Conservation (phyloP, 441 rosid species). For the Pelargonium australe region DNA sequence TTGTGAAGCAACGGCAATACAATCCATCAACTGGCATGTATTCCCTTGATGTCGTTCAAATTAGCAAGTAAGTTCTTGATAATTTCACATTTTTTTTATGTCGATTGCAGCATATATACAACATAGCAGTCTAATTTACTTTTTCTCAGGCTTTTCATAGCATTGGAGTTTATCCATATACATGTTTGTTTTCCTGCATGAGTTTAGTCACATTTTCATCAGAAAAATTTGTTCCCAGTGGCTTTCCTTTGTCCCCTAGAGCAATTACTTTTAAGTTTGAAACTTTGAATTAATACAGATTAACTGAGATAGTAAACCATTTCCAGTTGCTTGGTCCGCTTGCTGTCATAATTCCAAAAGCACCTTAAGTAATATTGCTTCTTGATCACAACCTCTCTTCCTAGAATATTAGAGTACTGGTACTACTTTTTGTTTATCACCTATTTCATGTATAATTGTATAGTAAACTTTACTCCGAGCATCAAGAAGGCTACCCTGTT, state of each 20-base stretch:
- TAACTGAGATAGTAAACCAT: no score
- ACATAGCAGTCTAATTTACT: slow-evolving; percentile 9
- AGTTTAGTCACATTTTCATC: slow-evolving; percentile 6
- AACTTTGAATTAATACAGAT: no score
- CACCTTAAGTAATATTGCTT: no score
- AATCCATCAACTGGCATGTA: slow-evolving; percentile 94
- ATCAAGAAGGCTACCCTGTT: no score
- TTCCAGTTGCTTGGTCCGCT: no score
- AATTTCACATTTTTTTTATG: neutral
- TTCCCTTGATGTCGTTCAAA: slow-evolving; percentile 88
- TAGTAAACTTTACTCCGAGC: no score
- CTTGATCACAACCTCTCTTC: no score
- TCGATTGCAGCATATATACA: slow-evolving; percentile 17
- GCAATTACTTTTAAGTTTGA: no score
- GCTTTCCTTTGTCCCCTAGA: neutral
- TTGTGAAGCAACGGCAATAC: slow-evolving; percentile 93
- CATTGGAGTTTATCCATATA: neutral
- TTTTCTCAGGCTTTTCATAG: neutral
- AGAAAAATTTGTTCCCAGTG: neutral
- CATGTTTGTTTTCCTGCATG: neutral
- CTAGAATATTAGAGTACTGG: no score
- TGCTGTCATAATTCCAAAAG: no score
- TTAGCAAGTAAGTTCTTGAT: slow-evolving; percentile 77
- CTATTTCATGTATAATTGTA: no score
- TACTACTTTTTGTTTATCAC: no score